These are phyloP conservation scores for Pseudogymnoascus sp. DNA, from an alignment of 2,329 filamentous ascomycete species.

Conservation along the genomic window DNA sequence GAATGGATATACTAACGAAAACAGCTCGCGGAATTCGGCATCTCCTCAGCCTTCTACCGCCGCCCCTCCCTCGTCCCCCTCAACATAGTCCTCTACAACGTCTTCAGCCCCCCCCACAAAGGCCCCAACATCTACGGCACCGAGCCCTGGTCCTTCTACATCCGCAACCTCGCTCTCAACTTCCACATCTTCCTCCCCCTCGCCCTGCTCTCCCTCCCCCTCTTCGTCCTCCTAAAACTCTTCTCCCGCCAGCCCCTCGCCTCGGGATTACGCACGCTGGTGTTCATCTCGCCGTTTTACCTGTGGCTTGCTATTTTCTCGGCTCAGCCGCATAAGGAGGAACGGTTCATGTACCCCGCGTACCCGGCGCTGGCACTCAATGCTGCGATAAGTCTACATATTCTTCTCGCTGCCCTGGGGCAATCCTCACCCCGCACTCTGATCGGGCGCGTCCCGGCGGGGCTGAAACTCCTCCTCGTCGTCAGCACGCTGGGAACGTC, in stretches of 20 bases:
- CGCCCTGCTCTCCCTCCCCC: conserved; percentile 63
- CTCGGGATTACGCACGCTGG: conserved; percentile 64
- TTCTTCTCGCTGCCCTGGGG: conserved; percentile 67
- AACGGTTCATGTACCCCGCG: conserved; percentile 95
- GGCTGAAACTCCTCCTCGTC: conserved; percentile 62
- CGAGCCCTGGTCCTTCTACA: conserved; percentile 94
- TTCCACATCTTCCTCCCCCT: conserved; percentile 93
- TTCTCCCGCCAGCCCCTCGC: conserved; percentile 56
- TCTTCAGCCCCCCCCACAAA: conserved; percentile 68
- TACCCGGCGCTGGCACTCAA: conserved; percentile 89
- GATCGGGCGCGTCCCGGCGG: conserved; percentile 62
- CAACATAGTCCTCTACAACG: conserved; percentile 94
- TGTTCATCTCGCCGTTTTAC: conserved; percentile 82
- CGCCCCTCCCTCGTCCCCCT: conserved; percentile 70
- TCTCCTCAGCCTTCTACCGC: conserved; percentile 82
- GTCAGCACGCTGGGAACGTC: conserved; percentile 53
- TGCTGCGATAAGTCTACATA: conserved; percentile 75
- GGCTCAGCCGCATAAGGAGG: conserved; percentile 90
- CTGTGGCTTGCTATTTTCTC: conserved; percentile 92
- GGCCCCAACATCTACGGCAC: conserved; percentile 92
- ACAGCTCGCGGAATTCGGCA: conserved; percentile 47
- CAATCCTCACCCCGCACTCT: conserved; percentile 59
- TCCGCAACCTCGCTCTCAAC: conserved; percentile 83
- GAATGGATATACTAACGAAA: conserved; percentile 6
- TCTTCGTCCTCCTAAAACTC: conserved; percentile 66